Conservation (phyloP, 306 rosid genomes). For the Geum urbanum region DNA sequence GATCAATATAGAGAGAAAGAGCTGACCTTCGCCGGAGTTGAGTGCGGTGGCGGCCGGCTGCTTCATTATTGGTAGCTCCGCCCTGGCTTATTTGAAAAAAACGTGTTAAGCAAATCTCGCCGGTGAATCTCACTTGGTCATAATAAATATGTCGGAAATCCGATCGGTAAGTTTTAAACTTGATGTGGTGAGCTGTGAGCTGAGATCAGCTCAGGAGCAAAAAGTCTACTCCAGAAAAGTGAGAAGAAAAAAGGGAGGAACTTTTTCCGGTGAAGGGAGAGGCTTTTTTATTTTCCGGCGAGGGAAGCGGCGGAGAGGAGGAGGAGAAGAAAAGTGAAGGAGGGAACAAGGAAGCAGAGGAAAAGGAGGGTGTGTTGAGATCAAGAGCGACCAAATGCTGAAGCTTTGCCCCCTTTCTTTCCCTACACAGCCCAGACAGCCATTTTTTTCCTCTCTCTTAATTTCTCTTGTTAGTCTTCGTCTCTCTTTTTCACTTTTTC, state of each 20-base stretch:
- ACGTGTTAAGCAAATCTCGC: too few species aligned
- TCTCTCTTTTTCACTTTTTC: conserved; percentile 6
- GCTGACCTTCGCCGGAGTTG: conserved; percentile 48
- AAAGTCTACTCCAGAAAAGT: background rate
- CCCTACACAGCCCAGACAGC: conserved; percentile 47
- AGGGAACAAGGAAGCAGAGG: conserved; percentile 21
- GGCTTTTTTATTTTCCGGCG: background rate
- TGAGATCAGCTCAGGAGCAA: conserved; percentile 30
- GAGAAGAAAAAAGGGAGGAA: background rate
- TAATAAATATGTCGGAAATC: background rate
- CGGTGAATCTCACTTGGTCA: conserved; percentile 28
- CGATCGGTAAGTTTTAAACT: too few species aligned
- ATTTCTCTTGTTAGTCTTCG: too few species aligned
- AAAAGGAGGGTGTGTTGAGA: conserved; percentile 35
- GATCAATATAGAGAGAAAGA: background rate
- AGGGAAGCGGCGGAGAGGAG: conserved; percentile 20
- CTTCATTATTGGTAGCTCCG: conserved; percentile 58
- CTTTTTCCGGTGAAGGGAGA: conserved; percentile 19
- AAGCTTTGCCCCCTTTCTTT: conserved; percentile 45
- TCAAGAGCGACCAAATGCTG: conserved; percentile 52
- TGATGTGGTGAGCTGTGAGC: background rate
- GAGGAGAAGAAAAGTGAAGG: background rate
- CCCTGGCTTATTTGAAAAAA: too few species aligned
- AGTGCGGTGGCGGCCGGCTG: conserved; percentile 36
- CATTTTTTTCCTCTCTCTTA: conserved; percentile 10